Base-by-base conservation (phyloP, 1,284 basidiomycete species). In the Ganoderma resinaceum region DNA sequence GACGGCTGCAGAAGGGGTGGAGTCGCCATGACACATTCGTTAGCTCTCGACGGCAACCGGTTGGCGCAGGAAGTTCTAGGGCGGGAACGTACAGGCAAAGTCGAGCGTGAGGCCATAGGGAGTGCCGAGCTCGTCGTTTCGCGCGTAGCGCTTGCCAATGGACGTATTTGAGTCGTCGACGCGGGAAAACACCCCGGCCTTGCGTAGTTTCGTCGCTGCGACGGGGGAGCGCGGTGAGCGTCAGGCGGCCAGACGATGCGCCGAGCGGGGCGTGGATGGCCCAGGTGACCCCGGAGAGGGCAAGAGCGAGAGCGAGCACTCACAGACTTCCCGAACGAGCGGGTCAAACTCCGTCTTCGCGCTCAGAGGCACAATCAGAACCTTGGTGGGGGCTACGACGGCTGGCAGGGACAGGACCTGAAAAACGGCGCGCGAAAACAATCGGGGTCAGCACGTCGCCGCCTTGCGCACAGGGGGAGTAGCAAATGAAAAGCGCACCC, bases 51-150 rank as follows among this genome's bases (percentile, higher is more conserved):
- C 33, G 40, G 58, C 62, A 55, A 62, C 18, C 61, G 42, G 35
- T 23, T 55, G 62, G 71, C 42, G 65, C 38, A 37, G 62, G 31
- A 52, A 59, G 63, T 63, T 61, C 57, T 37, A 65, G 66, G 74
- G 63, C 69, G 43, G 78, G 61, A 37, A 90, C 93, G 82, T 80
- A 95, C 96, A 97, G 33, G 97, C 97, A 85, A 99, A 99, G 83
- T 99, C 97, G 71, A 99, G 87, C 6, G 98, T 99, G 74, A 97
- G 87, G 65, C 97, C 97, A 79, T 94, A 99, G 3, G 97, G 97
- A 43, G 97, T 99, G 74, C 97, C 97, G 55, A 99, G 89, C 83
- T 99, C 98, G 83, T 99, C 97, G 83, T 99, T 99, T 72, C 98
- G 90, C 38, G 98, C 91, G 82, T 99, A 99, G 46, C 98, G 95